Evolutionary conservation across 495 filamentous ascomycete genomes (phyloP), one percentile per base, ranked within the genome.

Genomic region (Thozetella sp.): DNA sequence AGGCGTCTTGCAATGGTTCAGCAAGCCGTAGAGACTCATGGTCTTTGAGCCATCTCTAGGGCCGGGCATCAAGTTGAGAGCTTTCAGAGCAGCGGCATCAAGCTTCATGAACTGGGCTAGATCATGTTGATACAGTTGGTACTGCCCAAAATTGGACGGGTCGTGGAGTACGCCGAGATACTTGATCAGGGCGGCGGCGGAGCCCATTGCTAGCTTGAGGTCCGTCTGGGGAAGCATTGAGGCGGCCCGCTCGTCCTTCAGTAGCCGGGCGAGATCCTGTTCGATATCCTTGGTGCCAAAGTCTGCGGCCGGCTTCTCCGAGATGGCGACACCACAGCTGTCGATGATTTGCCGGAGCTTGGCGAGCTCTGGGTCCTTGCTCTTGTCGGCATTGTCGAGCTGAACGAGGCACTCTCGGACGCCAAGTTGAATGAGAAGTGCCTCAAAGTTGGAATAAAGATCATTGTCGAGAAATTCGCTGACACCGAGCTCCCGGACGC

Each of bases 391-490:
- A 64, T 83, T 83, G 63, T 98, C 94, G 51, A 83, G 71, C 64
- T 90, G 88, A 24, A 99, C 70, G 46, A 99, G 73, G 68, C 93
- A 97, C 75, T 99, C 95, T 74, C 91, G 96, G 40, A 97, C 93
- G 12, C 95, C 96, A 1, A 98, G 82, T 70, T 98, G 96, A 64
- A 99, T 99, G 26, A 99, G 83, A 24, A 98, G 79, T 23, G 93
- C 93, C 76, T 99, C 95, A 58, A 99, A 94, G 71, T 99, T 98
- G 45, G 95, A 98, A 72, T 97, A 99, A 13, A 97, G 80, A 70
- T 99, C 96, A 64, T 98, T 99, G 79, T 99, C 95, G 24, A 96
- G 81, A 66, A 99, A 99, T 70, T 99, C 95, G 80, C 90, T 96
- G 37, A 99, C 93, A 24, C 95, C 95, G 0, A 99, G 84, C 75